Percentiles rank a stretch among this genome's conserved stretches.
Conservation (phyloP, 2,329 filamentous ascomycete species). For the Apiospora koreana region DNA sequence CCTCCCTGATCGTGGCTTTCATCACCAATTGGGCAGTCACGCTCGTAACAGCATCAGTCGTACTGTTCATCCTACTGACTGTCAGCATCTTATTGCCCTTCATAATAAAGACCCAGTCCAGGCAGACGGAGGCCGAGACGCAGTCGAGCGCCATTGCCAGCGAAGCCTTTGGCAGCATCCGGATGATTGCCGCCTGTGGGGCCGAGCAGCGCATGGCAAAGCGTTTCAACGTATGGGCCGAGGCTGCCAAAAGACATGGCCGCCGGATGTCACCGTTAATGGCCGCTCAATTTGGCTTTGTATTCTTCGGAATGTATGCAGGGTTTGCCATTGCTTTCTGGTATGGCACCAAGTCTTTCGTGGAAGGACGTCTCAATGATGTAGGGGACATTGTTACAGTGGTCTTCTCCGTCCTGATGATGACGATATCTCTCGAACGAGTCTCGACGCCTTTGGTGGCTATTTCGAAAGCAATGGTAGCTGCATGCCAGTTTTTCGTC, state of each 20-base stretch:
- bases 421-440: constrained; percentile 57
- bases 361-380: constrained; percentile 46
- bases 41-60: constrained; percentile 56
- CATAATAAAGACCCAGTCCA: constrained; percentile 52
- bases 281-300: constrained; percentile 52
- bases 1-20: constrained; percentile 57
- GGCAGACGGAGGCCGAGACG: constrained; percentile 52
- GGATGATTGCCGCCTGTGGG: constrained; percentile 64
- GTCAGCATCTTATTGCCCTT: constrained; percentile 53
- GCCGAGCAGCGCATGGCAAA: constrained; percentile 56
- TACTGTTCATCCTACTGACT: constrained; percentile 56
- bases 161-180: constrained; percentile 59
- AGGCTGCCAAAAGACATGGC: constrained; percentile 53
- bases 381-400: constrained; percentile 58
- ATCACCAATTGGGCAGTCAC: constrained; percentile 60
- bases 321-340: constrained; percentile 62
- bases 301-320: constrained; percentile 56
- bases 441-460: constrained; percentile 61
- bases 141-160: constrained; percentile 61
- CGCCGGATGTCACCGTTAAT: constrained; percentile 51
- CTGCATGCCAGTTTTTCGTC: constrained; percentile 58
- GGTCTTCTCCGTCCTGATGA: constrained; percentile 59
- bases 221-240: constrained; percentile 56
- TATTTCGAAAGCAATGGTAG: constrained; percentile 57
- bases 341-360: constrained; percentile 57